Evolutionary conservation across 371 early-diverging fungal genomes (phyloP).

Genomic region (Choanephora cucurbitarum): DNA sequence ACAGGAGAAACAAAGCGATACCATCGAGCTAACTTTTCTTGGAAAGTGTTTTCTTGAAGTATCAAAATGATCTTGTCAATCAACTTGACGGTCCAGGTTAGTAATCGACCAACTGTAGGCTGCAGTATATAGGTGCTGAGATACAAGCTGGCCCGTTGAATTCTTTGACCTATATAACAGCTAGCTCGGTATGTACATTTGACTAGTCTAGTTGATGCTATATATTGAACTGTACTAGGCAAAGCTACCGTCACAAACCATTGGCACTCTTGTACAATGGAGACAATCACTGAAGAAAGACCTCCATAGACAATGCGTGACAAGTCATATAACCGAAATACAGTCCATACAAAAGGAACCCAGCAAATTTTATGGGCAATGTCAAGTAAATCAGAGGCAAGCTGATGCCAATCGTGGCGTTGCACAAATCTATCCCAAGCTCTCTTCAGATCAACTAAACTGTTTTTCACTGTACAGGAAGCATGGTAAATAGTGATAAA

Average conservation of each 20-base stretch:
- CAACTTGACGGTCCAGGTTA: conserved; percentile 11
- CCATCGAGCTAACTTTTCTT: conserved; percentile 3
- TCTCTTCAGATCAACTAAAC: neutral
- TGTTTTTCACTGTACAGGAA: neutral
- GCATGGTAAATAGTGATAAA: conserved; percentile 4
- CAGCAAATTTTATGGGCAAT: conserved; percentile 19
- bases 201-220: conserved; percentile 12
- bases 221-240: conserved; percentile 13
- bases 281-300: conserved; percentile 1
- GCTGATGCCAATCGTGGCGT: conserved; percentile 33
- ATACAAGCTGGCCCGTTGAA: neutral
- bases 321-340: conserved; percentile 12
- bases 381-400: conserved; percentile 21
- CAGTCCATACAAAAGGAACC: conserved; percentile 13
- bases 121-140: neutral
- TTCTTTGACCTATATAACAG: neutral
- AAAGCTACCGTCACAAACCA: conserved; percentile 20
- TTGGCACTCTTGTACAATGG: conserved; percentile 19
- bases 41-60: conserved; percentile 14
- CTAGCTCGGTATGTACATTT: neutral
- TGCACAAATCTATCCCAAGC: conserved; percentile 26
- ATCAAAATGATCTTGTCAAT: conserved; percentile 21
- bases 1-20: conserved; percentile 12
- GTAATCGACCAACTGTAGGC: conserved; percentile 20
- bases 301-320: conserved; percentile 23